Evolutionary conservation across 805 yeast genomes (phyloP).

Genomic region (Candida lessepsii): DNA sequence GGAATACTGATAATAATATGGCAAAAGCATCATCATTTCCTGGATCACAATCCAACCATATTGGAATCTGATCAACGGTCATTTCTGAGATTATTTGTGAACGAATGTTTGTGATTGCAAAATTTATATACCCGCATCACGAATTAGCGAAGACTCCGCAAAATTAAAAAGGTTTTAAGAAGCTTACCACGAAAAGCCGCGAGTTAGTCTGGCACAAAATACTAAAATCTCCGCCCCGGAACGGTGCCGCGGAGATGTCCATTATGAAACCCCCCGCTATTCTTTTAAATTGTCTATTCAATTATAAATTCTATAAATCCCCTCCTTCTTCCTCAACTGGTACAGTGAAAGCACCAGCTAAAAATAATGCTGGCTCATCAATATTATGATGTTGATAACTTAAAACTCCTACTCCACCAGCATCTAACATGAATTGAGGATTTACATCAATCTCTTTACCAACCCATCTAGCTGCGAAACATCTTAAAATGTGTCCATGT

Average conservation of each 20-base stretch:
- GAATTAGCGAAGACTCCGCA: not conserved
- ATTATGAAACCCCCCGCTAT: not conserved
- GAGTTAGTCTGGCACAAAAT: no score
- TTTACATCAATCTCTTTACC: slow-evolving; percentile 54
- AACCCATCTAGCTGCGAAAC: slow-evolving; percentile 89
- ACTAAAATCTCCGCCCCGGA: no score
- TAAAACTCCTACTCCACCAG: slow-evolving; percentile 93
- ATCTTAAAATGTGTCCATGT: slow-evolving; percentile 90
- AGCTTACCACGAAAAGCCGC: no score
- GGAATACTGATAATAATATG: slow-evolving; percentile 57
- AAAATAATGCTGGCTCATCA: slow-evolving; percentile 80
- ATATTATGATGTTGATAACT: slow-evolving; percentile 84
- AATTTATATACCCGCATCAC: not conserved
- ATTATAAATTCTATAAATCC: slow-evolving; percentile 13
- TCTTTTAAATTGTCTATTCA: not conserved
- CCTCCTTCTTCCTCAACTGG: slow-evolving; percentile 58
- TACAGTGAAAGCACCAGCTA: slow-evolving; percentile 80
- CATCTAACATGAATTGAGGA: slow-evolving; percentile 84
- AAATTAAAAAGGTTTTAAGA: no score
- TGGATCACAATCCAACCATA: slow-evolving; percentile 92
- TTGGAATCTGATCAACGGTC: slow-evolving; percentile 41
- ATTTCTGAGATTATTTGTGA: slow-evolving; percentile 10
- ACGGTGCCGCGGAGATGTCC: no score
- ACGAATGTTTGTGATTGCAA: not conserved
- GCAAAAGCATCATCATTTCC: slow-evolving; percentile 90